A percentile compares a stretch with the other conserved stretches of the same genome.
Conservation (phyloP, 106 monocot genomes). For the Posidonia australis region DNA sequence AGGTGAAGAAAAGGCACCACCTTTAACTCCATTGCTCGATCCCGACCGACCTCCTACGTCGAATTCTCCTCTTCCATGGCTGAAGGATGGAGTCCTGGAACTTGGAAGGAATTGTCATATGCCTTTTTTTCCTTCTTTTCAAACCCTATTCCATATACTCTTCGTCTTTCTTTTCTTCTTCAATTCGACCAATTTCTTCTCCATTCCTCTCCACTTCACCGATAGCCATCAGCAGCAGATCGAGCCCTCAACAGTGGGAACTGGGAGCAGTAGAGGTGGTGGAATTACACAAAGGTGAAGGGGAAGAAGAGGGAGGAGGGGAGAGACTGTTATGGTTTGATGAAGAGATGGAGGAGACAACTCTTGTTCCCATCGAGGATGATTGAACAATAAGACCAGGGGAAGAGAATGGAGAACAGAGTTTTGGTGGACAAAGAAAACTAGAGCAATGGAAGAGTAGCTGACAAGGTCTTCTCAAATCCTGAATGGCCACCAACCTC, state of each 20-base stretch:
- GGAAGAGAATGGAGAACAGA: no score
- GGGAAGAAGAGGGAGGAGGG: neutral
- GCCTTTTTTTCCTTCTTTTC: slow-evolving; percentile 16
- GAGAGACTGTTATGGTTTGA: neutral
- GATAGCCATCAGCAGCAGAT: slow-evolving; percentile 10
- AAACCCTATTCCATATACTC: neutral
- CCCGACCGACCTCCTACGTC: neutral
- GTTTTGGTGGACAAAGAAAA: no score
- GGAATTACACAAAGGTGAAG: neutral
- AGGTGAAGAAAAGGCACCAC: no score
- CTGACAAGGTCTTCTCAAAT: no score
- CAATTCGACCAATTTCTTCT: neutral
- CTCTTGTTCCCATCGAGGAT: neutral
- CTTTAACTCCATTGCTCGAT: no score
- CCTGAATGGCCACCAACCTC: no score
- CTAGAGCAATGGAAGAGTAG: no score
- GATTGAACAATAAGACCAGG: no score
- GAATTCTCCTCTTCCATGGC: slow-evolving; percentile 30
- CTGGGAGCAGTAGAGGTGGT: neutral
- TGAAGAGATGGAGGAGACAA: neutral
- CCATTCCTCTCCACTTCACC: neutral
- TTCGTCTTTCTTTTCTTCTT: neutral
- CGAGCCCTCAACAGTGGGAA: slow-evolving; percentile 8
- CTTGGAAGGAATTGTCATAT: slow-evolving; percentile 16
- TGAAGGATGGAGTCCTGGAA: slow-evolving; percentile 40